These are phyloP conservation scores for Centella asiatica DNA, from an alignment of 129 eudicot species.

Conservation along the genomic window DNA sequence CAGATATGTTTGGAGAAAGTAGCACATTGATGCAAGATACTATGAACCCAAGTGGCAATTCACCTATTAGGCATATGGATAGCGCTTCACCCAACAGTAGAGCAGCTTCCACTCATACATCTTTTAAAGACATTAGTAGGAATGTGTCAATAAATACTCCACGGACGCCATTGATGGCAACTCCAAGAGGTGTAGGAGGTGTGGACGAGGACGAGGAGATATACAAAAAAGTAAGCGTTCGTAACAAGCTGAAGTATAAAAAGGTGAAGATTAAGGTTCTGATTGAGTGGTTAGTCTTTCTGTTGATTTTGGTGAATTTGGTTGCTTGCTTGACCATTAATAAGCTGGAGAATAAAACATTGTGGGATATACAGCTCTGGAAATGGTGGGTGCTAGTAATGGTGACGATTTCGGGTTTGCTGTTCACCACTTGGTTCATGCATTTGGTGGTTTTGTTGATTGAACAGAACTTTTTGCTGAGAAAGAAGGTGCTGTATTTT, in stretches of 20 bases:
- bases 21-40: constrained; percentile 19
- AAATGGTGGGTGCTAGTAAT: constrained; percentile 65
- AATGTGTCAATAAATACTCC: constrained; percentile 36
- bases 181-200: constrained; percentile 47
- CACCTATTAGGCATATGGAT: constrained; percentile 21
- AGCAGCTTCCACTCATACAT: constrained; percentile 15
- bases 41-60: constrained; percentile 22
- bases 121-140: constrained; percentile 28
- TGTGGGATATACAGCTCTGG: constrained; percentile 64
- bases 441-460: constrained; percentile 62
- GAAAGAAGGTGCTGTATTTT: constrained; percentile 76
- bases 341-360: constrained; percentile 12
- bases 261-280: constrained; percentile 49
- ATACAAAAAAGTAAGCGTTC: constrained; percentile 56
- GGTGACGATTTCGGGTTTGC: constrained; percentile 66
- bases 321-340: constrained; percentile 54
- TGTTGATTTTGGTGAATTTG: constrained; percentile 42
- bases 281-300: constrained; percentile 57
- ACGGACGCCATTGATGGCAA: constrained; percentile 45
- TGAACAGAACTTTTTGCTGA: constrained; percentile 69
- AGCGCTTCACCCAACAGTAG: constrained; percentile 32
- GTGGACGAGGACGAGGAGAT: constrained; percentile 73
- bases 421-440: constrained; percentile 61
- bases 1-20: constrained; percentile 40
- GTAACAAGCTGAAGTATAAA: constrained; percentile 36